These are phyloP conservation scores for Mycena alexandri DNA, from an alignment of 768 basidiomycete species.

Conservation along the genomic window DNA sequence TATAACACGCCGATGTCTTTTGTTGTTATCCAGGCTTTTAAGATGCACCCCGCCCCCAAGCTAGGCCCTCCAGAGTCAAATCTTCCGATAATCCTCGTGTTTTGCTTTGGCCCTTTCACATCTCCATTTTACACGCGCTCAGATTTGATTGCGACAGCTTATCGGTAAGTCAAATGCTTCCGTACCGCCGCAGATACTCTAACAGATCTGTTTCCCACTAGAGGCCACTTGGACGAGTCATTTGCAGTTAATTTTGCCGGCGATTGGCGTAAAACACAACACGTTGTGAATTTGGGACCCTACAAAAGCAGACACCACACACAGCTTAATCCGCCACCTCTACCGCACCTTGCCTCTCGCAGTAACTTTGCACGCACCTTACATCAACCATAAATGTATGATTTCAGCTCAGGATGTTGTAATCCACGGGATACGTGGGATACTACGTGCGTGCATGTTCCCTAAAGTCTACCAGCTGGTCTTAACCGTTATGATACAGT, in stretches of 20 bases:
- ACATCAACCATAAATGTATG: no score
- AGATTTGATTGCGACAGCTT: background rate
- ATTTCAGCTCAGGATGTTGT: no score
- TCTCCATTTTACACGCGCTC: background rate
- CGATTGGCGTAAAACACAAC: background rate
- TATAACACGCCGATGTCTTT: background rate
- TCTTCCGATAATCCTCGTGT: slow-evolving; percentile 1
- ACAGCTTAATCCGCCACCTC: background rate
- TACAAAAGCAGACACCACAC: slow-evolving; percentile 7
- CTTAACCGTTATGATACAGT: no score
- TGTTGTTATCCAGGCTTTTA: background rate
- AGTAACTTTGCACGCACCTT: background rate
- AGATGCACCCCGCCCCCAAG: background rate
- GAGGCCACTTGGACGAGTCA: background rate
- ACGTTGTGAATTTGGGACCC: background rate
- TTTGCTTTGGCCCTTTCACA: background rate
- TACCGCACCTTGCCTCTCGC: background rate
- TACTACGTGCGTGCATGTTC: no score
- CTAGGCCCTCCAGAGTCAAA: background rate
- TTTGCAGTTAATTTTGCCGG: background rate
- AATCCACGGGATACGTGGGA: no score
- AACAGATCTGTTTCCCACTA: background rate
- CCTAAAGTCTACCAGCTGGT: no score
- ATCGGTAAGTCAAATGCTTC: background rate
- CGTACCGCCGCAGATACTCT: background rate